Percentiles rank a stretch among this genome's conserved stretches.
Conservation (phyloP, 1,284 basidiomycete genomes). For the Ceratobasidium sp. region DNA sequence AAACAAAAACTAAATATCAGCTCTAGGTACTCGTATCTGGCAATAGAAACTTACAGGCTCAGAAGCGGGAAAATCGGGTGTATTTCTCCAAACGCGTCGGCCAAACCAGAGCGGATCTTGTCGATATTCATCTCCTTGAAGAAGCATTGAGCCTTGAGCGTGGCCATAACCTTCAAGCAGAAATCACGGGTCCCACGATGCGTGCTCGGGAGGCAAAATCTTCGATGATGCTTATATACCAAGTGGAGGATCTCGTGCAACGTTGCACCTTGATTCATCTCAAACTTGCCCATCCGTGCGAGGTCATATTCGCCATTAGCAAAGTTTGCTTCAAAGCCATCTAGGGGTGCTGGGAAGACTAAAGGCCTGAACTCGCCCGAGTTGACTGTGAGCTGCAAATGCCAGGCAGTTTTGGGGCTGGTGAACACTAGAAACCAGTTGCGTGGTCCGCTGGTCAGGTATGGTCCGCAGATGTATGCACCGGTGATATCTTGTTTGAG, state of each 20-base stretch:
- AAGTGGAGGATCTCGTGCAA: neutral
- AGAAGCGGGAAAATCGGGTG: neutral
- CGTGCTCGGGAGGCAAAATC: neutral
- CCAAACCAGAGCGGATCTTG: neutral
- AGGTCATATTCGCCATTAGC: neutral
- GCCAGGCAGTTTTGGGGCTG: neutral
- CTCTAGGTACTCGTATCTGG: neutral
- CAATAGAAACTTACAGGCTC: neutral
- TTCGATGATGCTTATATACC: neutral
- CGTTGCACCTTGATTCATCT: neutral
- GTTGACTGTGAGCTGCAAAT: neutral
- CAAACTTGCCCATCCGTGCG: constrained; percentile 1
- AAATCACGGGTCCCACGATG: neutral
- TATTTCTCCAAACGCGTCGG: neutral
- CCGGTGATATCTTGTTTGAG: neutral
- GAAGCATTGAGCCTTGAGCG: neutral
- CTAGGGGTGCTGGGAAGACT: neutral
- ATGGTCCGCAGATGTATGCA: neutral
- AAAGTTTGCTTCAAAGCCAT: neutral
- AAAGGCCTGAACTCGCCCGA: neutral
- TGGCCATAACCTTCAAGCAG: neutral
- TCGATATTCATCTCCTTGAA: neutral
- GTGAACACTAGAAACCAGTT: neutral
- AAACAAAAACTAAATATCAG: neutral
- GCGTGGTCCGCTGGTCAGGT: neutral